Evolutionary conservation across 202 grass and related monocot species (phyloP).

Genomic region (Zoysia matrella): DNA sequence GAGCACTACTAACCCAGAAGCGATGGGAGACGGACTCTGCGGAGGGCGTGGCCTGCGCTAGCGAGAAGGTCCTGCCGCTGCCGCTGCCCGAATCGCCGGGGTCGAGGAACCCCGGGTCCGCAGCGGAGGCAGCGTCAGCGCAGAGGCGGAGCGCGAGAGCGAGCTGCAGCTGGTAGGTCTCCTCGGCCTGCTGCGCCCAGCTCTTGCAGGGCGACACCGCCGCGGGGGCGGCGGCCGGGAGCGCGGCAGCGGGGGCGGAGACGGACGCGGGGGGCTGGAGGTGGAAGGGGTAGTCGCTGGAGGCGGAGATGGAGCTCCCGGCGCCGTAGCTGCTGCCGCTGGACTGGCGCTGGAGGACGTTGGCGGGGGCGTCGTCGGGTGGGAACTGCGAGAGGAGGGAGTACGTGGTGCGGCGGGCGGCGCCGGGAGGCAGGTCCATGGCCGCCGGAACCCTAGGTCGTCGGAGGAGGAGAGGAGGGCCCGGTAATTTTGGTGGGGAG

Average conservation of each 20-base stretch:
- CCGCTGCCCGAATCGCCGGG: slow-evolving; percentile 30
- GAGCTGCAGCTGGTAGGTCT: slow-evolving; percentile 97
- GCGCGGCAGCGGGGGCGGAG: slow-evolving; percentile 8
- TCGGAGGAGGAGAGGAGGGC: background rate
- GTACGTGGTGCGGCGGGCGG: slow-evolving; percentile 43
- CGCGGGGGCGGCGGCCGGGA: background rate
- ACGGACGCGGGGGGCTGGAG: slow-evolving; percentile 7
- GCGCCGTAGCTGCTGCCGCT: slow-evolving; percentile 92
- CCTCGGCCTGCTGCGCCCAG: slow-evolving; percentile 99
- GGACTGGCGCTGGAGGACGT: slow-evolving; percentile 76
- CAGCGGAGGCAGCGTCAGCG: slow-evolving; percentile 72
- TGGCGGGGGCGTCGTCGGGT: slow-evolving; percentile 37
- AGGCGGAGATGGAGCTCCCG: slow-evolving; percentile 72
- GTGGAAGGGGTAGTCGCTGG: slow-evolving; percentile 71
- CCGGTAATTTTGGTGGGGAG: background rate
- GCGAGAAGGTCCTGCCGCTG: slow-evolving; percentile 43
- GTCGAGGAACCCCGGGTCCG: slow-evolving; percentile 83
- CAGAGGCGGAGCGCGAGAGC: slow-evolving; percentile 94
- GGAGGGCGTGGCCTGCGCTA: slow-evolving; percentile 44
- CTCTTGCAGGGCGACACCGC: slow-evolving; percentile 67
- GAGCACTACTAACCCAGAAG: slow-evolving; percentile 67
- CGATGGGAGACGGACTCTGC: slow-evolving; percentile 78
- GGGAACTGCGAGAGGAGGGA: slow-evolving; percentile 49
- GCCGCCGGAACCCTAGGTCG: slow-evolving; percentile 19
- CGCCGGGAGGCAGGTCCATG: slow-evolving; percentile 3